phyloP scores from a whole-genome alignment of 1,284 basidiomycete genomes.

The Naganishia liquefaciens region DNA sequence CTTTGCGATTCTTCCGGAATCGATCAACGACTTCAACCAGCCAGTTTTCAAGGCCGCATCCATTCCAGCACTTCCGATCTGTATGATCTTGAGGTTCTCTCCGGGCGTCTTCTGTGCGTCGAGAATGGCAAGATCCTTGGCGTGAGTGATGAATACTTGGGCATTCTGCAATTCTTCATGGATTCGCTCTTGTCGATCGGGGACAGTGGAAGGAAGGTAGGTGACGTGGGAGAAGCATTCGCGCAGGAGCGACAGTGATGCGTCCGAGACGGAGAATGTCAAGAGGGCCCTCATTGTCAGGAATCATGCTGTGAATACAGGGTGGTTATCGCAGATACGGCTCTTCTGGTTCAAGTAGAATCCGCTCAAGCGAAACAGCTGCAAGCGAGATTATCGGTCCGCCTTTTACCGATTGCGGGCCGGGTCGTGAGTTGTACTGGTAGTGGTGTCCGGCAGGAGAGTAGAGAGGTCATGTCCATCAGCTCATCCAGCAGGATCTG shows the following conservation, averaged over 20 bases:
- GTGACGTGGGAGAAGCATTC: neutral
- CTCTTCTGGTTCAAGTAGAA: too few relatives aligned
- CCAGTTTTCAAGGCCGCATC: conserved; percentile 36
- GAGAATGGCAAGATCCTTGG: neutral
- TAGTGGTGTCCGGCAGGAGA: too few relatives aligned
- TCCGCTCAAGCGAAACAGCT: too few relatives aligned
- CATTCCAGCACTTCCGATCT: conserved; percentile 42
- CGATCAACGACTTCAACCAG: conserved; percentile 31
- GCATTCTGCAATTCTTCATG: neutral
- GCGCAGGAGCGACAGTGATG: neutral
- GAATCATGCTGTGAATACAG: too few relatives aligned
- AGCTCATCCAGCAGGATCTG: too few relatives aligned
- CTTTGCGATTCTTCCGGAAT: conserved; percentile 1
- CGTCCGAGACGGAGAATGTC: neutral
- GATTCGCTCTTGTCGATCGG: neutral
- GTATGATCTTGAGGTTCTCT: conserved; percentile 41
- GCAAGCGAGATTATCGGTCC: too few relatives aligned
- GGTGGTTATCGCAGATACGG: too few relatives aligned
- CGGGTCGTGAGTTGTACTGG: too few relatives aligned
- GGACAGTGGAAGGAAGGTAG: neutral
- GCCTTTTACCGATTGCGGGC: too few relatives aligned
- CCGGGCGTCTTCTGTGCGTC: neutral
- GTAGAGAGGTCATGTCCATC: too few relatives aligned
- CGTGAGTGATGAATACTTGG: neutral
- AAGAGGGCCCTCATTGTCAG: neutral